Evolutionary conservation across 371 early-diverging fungal species (phyloP).

Genomic region (Lichtheimia ornata): DNA sequence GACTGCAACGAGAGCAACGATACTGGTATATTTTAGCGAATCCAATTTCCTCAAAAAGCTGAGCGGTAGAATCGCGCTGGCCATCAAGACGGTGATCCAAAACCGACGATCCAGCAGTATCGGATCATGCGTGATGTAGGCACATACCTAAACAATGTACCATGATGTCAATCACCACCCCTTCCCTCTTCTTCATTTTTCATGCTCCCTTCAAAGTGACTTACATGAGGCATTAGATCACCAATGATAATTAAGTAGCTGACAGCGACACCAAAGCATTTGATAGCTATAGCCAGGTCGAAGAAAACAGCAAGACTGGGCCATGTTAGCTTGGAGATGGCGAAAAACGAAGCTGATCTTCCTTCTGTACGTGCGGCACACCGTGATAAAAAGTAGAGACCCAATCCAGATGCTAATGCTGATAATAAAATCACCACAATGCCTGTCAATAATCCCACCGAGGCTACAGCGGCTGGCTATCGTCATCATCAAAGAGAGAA

Average conservation of each 20-base stretch:
- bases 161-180: neutral
- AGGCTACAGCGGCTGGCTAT: slow-evolving; percentile 84
- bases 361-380: slow-evolving; percentile 73
- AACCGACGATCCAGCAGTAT: slow-evolving; percentile 63
- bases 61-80: slow-evolving; percentile 70
- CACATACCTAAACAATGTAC: slow-evolving; percentile 23
- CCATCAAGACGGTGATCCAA: slow-evolving; percentile 85
- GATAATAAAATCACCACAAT: slow-evolving; percentile 79
- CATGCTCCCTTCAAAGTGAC: neutral
- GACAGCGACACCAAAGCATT: slow-evolving; percentile 98
- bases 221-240: slow-evolving; percentile 87
- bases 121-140: slow-evolving; percentile 25
- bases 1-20: slow-evolving; percentile 89
- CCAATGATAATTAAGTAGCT: slow-evolving; percentile 98
- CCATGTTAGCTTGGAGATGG: slow-evolving; percentile 88
- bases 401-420: slow-evolving; percentile 74
- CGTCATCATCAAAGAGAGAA: too few relatives aligned
- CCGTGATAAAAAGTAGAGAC: slow-evolving; percentile 80
- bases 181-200: too few relatives aligned
- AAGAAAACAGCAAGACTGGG: slow-evolving; percentile 91
- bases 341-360: slow-evolving; percentile 86
- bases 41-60: slow-evolving; percentile 86
- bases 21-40: slow-evolving; percentile 93
- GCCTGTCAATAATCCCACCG: slow-evolving; percentile 83
- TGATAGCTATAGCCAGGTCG: slow-evolving; percentile 97